A percentile compares a stretch with the other conserved stretches of the same genome.
Conservation (phyloP, 2,329 filamentous ascomycete species). For the Fusarium sambucinum region DNA sequence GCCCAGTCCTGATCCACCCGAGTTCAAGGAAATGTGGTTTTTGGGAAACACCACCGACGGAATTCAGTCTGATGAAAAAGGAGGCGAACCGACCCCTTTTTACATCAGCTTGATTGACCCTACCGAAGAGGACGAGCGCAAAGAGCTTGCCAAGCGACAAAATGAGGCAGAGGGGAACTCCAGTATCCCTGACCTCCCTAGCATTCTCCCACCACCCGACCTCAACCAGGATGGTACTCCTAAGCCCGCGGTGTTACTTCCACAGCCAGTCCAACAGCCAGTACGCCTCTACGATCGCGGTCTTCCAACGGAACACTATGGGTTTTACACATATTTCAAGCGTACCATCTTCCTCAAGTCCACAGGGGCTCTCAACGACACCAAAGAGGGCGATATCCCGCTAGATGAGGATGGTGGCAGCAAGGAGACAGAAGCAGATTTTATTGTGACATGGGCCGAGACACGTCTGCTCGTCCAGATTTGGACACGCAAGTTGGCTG, state of each 20-base stretch:
- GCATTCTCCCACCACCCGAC: constrained; percentile 65
- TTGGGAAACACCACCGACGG: constrained; percentile 88
- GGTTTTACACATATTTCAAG: constrained; percentile 93
- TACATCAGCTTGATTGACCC: constrained; percentile 79
- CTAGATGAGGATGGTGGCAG: constrained; percentile 69
- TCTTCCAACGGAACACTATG: constrained; percentile 85
- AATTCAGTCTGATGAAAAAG: constrained; percentile 73
- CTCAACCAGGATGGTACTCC: constrained; percentile 77
- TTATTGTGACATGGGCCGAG: constrained; percentile 69
- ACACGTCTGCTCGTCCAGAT: constrained; percentile 74
- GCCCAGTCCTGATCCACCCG: constrained; percentile 69
- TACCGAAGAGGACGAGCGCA: constrained; percentile 51
- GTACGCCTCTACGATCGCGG: constrained; percentile 88
- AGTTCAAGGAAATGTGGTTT: constrained; percentile 80
- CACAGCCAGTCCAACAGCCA: constrained; percentile 78
- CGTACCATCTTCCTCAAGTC: constrained; percentile 85
- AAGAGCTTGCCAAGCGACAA: constrained; percentile 44
- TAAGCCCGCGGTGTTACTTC: constrained; percentile 77
- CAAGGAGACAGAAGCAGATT: constrained; percentile 64
- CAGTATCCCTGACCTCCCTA: constrained; percentile 60
- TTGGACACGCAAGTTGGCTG: constrained; percentile 67
- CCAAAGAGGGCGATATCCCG: constrained; percentile 56
- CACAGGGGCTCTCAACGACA: constrained; percentile 60
- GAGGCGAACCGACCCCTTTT: constrained; percentile 89
- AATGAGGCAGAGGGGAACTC: constrained; percentile 40